Conservation (phyloP, 202 grass and related monocot species). For the Setaria viridis region DNA sequence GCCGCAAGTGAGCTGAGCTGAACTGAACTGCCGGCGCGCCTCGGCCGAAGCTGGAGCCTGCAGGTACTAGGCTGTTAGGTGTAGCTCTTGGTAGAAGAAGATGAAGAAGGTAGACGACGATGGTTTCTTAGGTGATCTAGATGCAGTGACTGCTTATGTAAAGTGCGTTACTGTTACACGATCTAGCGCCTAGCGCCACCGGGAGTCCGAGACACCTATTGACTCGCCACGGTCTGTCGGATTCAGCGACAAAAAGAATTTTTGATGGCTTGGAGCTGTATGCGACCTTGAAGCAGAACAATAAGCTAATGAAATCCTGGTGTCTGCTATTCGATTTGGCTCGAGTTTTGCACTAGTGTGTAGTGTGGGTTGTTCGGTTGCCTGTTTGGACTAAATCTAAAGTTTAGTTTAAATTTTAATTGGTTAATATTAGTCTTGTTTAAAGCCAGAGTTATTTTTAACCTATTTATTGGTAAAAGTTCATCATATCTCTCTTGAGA, state of each 20-base stretch:
- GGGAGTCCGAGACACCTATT: conserved; percentile 43
- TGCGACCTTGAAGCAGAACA: conserved; percentile 59
- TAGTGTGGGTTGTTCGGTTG: too few relatives aligned
- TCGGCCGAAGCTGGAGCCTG: conserved; percentile 21
- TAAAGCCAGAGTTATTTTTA: too few relatives aligned
- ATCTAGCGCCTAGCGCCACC: conserved; percentile 62
- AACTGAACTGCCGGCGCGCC: conserved; percentile 13
- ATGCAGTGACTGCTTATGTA: conserved; percentile 67
- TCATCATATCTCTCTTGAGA: too few relatives aligned
- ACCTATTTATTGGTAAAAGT: too few relatives aligned
- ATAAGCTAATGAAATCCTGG: conserved; percentile 53
- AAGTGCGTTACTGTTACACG: conserved; percentile 61
- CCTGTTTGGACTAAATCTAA: too few relatives aligned
- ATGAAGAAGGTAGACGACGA: conserved; percentile 47
- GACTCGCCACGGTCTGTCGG: conserved; percentile 55
- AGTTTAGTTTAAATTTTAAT: too few relatives aligned
- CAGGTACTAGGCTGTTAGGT: conserved; percentile 44
- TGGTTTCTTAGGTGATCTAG: conserved; percentile 73
- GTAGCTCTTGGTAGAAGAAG: conserved; percentile 52
- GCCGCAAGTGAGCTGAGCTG: conserved; percentile 84
- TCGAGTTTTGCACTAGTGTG: too few relatives aligned
- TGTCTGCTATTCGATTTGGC: conserved; percentile 18
- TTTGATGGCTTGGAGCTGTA: conserved; percentile 68
- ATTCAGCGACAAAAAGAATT: conserved; percentile 49
- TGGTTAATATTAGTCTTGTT: too few relatives aligned